Evolutionary conservation across 2,329 filamentous ascomycete species (phyloP).

Genomic region (Xylogone sp.): DNA sequence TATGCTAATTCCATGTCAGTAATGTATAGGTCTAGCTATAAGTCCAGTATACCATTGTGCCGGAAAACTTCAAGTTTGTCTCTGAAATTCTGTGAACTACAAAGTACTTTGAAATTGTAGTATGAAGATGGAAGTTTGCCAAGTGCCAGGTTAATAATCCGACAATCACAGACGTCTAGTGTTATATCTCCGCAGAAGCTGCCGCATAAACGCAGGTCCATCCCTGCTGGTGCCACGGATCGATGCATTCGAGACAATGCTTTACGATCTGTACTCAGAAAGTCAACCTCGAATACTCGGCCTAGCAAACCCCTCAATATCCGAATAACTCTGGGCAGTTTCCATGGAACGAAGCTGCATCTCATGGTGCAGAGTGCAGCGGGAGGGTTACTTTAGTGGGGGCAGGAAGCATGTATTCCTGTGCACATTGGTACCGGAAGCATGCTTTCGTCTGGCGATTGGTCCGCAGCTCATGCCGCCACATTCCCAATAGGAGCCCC

Average conservation of each 20-base stretch:
- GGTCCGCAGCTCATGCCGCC: neutral
- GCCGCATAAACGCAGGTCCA: neutral
- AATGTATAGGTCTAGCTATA: neutral
- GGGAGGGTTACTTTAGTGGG: no score
- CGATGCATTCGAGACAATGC: neutral
- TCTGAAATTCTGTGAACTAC: neutral
- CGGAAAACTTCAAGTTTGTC: no score
- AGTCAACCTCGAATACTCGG: no score
- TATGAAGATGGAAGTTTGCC: neutral
- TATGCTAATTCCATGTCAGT: conserved; percentile 7
- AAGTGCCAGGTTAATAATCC: neutral
- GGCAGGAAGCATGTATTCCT: neutral
- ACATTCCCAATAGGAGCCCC: neutral
- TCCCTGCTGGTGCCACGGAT: neutral
- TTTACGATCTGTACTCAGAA: no score
- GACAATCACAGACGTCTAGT: neutral
- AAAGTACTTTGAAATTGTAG: no score
- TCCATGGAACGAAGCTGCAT: no score
- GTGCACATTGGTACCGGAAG: neutral
- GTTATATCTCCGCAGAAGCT: neutral
- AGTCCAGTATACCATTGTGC: neutral
- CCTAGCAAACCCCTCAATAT: no score
- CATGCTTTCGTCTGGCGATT: neutral
- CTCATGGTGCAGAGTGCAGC: no score
- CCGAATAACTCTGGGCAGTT: no score